phyloP scores from a whole-genome alignment of 345 rosid species.

The Ailanthus altissimus region DNA sequence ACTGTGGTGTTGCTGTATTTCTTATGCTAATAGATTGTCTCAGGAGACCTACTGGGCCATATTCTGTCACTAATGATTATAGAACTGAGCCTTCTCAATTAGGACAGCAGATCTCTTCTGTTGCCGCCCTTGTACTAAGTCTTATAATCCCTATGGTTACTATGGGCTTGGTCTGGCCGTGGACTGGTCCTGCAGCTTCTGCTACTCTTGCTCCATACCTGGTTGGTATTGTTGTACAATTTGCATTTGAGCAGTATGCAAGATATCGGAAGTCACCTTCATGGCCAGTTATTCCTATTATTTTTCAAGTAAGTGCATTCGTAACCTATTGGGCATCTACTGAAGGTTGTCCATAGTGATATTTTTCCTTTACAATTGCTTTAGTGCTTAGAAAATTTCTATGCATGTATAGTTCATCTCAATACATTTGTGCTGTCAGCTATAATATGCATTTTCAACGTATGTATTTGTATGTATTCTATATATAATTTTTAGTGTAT shows the following conservation, averaged over 20 bases:
- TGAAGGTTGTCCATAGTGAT: not conserved
- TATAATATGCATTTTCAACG: not conserved
- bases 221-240: slow-evolving; percentile 89
- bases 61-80: slow-evolving; percentile 25
- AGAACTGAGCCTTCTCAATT: slow-evolving; percentile 43
- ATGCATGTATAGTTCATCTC: not conserved
- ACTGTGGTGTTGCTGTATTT: slow-evolving; percentile 78
- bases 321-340: not conserved
- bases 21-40: slow-evolving; percentile 66
- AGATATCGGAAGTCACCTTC: slow-evolving; percentile 75
- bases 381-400: slow-evolving; percentile 4
- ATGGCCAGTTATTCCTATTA: slow-evolving; percentile 69
- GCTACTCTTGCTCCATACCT: slow-evolving; percentile 98
- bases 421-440: not conserved
- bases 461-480: not conserved
- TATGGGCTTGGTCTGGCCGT: slow-evolving; percentile 99
- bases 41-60: slow-evolving; percentile 46
- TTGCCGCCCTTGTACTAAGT: slow-evolving; percentile 85
- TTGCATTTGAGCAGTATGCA: slow-evolving; percentile 90
- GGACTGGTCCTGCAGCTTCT: slow-evolving; percentile 99
- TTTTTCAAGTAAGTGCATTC: slow-evolving; percentile 70
- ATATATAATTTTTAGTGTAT: not conserved
- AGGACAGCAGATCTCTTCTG: slow-evolving; percentile 81
- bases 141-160: slow-evolving; percentile 93
- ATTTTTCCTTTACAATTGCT: not conserved